Base-by-base conservation (phyloP, 306 rosid species). In the Cicer bijugum region DNA sequence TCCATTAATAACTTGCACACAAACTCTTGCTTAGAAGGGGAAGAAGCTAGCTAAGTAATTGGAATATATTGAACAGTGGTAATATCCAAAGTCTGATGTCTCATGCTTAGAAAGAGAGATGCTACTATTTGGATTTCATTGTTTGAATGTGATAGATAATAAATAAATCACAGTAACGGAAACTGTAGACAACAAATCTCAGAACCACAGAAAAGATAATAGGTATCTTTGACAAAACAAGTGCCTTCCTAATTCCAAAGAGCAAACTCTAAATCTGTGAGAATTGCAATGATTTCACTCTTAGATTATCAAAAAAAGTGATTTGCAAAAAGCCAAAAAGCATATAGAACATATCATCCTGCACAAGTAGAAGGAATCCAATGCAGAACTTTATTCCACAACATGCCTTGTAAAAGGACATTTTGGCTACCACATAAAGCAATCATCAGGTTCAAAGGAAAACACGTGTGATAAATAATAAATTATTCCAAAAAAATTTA, bases 21-120 rank as follows among this genome's bases (percentile, higher is more conserved):
- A 2, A 43, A 65, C 38, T 39, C 14, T 20, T 61, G 50, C 78
- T 56, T 42, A 72, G 57, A 57, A 43, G 44, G 67, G 45, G 76
- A 44, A 72, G 17, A 62, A 37, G 28, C 16, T 48, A 20, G 28
- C 9, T 40, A 10, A 48, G 23, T 59, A 63, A 39, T 64, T 42
- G 42, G 64, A 61, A 48, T 16, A 15, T 60, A 61, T 61, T 61
- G 59, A 61, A 53, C 33, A 17, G 33, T 8, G 33, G 11, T 15
- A 16, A 51, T 15, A n/a, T 51, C 9, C 16, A 52, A 52, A 46
- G n/a, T 35, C 39, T 12, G 42, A 37, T 2, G 37, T 74, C 62
- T 62, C 62, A 7, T 7, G n/a, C 71, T 15, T 23, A 9, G 9
- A 42, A 44, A 23, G 55, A 75, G 56, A 51, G 14, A 52, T 7